phyloP scores from a whole-genome alignment of 371 early-diverging fungal genomes.

The Aphelidium insulamus region DNA sequence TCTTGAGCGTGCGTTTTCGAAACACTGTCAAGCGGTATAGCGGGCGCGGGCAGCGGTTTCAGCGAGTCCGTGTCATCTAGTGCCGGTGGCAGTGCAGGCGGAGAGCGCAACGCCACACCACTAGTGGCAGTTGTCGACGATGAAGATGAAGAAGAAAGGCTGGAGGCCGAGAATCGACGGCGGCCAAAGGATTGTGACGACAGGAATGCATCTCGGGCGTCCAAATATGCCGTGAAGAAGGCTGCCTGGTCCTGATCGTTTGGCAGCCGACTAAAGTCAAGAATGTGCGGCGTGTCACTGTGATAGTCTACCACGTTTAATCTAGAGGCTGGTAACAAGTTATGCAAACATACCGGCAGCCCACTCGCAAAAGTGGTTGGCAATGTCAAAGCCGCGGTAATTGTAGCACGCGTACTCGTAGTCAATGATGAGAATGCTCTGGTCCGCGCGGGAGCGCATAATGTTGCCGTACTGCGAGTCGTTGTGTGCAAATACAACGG shows the following conservation, averaged over 20 bases:
- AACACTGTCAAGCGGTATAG: too few relatives aligned
- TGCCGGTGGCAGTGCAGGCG: neutral
- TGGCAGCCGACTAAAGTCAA: slow-evolving; percentile 24
- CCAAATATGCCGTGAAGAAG: slow-evolving; percentile 41
- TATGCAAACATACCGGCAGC: too few relatives aligned
- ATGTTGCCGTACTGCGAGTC: slow-evolving; percentile 71
- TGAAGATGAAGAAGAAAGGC: neutral
- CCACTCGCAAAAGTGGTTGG: slow-evolving; percentile 80
- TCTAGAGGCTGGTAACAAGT: too few relatives aligned
- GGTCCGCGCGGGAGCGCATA: slow-evolving; percentile 14
- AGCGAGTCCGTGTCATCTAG: neutral
- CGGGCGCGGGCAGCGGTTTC: neutral
- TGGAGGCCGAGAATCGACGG: neutral
- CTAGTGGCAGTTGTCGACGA: neutral
- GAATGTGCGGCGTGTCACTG: slow-evolving; percentile 18
- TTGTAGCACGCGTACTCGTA: slow-evolving; percentile 76
- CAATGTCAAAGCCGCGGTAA: slow-evolving; percentile 56
- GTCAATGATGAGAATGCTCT: slow-evolving; percentile 48
- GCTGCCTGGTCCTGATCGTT: slow-evolving; percentile 20
- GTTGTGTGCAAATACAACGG: slow-evolving; percentile 60
- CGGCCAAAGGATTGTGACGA: neutral
- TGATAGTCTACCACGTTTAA: too few relatives aligned
- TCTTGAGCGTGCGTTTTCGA: too few relatives aligned
- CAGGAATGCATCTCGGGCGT: slow-evolving; percentile 8
- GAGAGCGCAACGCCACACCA: neutral